Conservation (phyloP, 495 filamentous ascomycete genomes). For the Talaromyces thailandensis region DNA sequence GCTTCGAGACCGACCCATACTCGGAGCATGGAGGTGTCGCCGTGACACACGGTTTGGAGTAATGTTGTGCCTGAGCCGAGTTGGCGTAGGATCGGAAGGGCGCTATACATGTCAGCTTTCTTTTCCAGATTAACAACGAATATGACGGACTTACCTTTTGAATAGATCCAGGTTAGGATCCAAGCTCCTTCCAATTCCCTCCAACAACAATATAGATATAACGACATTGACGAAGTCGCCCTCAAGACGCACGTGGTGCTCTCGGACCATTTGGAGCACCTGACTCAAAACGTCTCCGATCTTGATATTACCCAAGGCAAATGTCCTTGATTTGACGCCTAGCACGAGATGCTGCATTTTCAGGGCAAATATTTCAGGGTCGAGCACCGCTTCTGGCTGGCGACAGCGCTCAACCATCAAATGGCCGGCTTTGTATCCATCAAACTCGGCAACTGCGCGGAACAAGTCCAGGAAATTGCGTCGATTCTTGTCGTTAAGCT, state of each 20-base stretch:
- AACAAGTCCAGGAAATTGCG: constrained; percentile 94
- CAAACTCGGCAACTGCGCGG: constrained; percentile 91
- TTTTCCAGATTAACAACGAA: not conserved
- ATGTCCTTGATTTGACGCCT: constrained; percentile 77
- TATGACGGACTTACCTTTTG: constrained; percentile 48
- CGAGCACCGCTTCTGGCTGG: constrained; percentile 80
- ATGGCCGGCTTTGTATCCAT: constrained; percentile 89
- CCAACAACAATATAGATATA: constrained; percentile 84
- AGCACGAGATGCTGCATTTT: constrained; percentile 96
- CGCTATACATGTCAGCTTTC: constrained; percentile 35
- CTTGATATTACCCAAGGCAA: constrained; percentile 89
- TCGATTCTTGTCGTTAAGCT: constrained; percentile 79
- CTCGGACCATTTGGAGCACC: constrained; percentile 84
- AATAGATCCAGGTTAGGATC: constrained; percentile 86
- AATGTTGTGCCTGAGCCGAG: constrained; percentile 59
- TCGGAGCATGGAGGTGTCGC: constrained; percentile 86
- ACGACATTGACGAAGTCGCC: constrained; percentile 99
- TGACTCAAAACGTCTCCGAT: constrained; percentile 92
- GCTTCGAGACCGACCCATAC: constrained; percentile 92
- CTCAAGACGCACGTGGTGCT: constrained; percentile 89
- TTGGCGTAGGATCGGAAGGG: constrained; percentile 83
- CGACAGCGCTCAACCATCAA: constrained; percentile 94
- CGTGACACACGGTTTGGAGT: constrained; percentile 43
- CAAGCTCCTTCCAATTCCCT: constrained; percentile 84
- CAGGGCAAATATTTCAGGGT: constrained; percentile 81